Conservation (phyloP, 176 grass and related monocot species). For the Phyllostachys edulis region DNA sequence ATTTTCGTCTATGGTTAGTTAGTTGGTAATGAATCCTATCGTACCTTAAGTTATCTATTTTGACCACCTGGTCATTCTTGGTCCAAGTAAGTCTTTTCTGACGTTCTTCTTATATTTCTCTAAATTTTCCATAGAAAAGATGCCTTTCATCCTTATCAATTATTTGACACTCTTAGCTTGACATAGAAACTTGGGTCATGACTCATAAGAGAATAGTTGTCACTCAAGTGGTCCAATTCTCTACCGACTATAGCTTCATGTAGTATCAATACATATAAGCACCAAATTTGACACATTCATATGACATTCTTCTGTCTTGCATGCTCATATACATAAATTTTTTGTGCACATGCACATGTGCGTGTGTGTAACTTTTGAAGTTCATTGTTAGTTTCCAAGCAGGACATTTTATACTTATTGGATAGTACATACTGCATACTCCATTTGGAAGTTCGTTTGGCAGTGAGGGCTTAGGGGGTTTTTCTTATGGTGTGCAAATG, state of each 20-base stretch:
- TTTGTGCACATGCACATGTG: not conserved
- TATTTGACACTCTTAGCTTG: not conserved
- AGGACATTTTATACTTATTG: constrained; percentile 13
- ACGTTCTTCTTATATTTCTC: not conserved
- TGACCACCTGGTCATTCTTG: constrained; percentile 53
- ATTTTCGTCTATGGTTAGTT: too few species aligned
- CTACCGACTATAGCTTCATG: not conserved
- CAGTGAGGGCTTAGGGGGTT: not conserved
- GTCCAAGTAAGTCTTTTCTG: constrained; percentile 67
- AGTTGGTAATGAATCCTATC: too few species aligned
- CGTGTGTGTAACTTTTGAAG: not conserved
- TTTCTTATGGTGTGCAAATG: constrained; percentile 7
- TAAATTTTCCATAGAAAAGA: not conserved
- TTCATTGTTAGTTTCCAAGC: constrained; percentile 17
- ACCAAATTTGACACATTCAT: not conserved
- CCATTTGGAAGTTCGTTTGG: not conserved
- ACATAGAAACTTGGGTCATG: not conserved
- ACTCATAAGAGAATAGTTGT: not conserved
- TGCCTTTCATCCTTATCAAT: not conserved
- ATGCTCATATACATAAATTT: not conserved
- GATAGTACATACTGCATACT: too few species aligned
- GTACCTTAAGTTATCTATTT: constrained; percentile 4
- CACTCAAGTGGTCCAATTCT: not conserved
- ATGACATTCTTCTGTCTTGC: not conserved
- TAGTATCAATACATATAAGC: constrained; percentile 26